phyloP scores from a whole-genome alignment of 495 filamentous ascomycete genomes.

The Trichoderma gamsii region DNA sequence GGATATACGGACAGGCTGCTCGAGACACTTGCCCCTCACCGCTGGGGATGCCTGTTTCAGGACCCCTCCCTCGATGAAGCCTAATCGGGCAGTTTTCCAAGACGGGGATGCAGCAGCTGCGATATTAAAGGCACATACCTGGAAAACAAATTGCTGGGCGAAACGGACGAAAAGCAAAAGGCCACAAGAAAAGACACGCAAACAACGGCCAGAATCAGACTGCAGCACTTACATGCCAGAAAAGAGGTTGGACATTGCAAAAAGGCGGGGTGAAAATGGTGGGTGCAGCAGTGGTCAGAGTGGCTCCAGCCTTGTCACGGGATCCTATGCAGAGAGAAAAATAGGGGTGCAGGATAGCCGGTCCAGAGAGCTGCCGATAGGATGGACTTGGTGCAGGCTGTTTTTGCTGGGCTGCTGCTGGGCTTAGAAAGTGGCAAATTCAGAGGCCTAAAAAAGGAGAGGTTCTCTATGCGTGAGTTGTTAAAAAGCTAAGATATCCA shows the following conservation, averaged over 20 bases:
- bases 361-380: neutral
- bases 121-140: neutral
- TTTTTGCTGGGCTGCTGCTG: neutral
- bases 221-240: slow-evolving; percentile 66
- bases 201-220: slow-evolving; percentile 1
- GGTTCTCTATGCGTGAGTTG: neutral
- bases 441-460: neutral
- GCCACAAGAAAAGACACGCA: slow-evolving; percentile 19
- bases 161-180: slow-evolving; percentile 12
- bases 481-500: neutral
- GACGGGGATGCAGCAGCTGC: neutral
- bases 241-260: slow-evolving; percentile 67
- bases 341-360: neutral
- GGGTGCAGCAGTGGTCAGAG: slow-evolving; percentile 5
- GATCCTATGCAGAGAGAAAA: neutral
- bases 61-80: neutral
- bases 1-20: neutral
- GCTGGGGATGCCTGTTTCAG: slow-evolving; percentile 7
- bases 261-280: slow-evolving; percentile 1
- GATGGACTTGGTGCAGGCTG: neutral
- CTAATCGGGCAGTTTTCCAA: slow-evolving; percentile 1
- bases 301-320: slow-evolving; percentile 13
- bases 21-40: slow-evolving; percentile 13
- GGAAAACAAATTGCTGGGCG: neutral
- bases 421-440: neutral